Base-by-base conservation (phyloP, 352 stramenopile species). In the Pilasporangium apinafurcum region DNA sequence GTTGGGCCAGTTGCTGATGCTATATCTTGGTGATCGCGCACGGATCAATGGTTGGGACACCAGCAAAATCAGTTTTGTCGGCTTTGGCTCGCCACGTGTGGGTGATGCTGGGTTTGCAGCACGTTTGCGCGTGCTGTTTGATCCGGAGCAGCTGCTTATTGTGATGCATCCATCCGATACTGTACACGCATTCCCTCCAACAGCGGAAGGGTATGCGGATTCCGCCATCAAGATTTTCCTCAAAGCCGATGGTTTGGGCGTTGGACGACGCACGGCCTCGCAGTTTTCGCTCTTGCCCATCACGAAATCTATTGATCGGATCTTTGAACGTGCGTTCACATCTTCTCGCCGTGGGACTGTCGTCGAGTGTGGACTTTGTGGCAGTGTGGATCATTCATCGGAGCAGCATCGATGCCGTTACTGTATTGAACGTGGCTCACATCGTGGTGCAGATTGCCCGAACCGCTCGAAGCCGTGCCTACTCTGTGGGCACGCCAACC, bases 191-290 rank as follows among this genome's bases (percentile, higher is more conserved):
- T 93, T 90, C 51, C 81, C 81, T 32, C 76, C 81, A 8, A 91
- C 74, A 1, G 71, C 78, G 17, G 81, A 93, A 46, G 81, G 81
- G 16, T 93, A 93, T 30, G 76, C 61, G 21, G 79, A 91, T 44
- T 62, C 76, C 1, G 75, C 71, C 28, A 68, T 91, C 62, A 93
- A 93, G 56, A 88, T 93, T 24, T 93, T 93, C 33, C 44, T 93
- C 16, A 76, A 81, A 17, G 76, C 86, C 36, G 51, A 85, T 29
- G 80, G 80, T 13, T 52, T 75, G 34, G 69, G 73, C n/a, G 66
- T 87, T 12, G 76, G 67, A 1, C 75, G 80, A 20, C 77, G 80
- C 24, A 72, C 67, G 13, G 63, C 80, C 5, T 77, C 65, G 8
- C 62, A 66, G n/a, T 92, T 92, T 38, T 90, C 77, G 16, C 51